Conservation (phyloP, 2,329 filamentous ascomycete genomes). For the Aspergillus pseudoglaucus region DNA sequence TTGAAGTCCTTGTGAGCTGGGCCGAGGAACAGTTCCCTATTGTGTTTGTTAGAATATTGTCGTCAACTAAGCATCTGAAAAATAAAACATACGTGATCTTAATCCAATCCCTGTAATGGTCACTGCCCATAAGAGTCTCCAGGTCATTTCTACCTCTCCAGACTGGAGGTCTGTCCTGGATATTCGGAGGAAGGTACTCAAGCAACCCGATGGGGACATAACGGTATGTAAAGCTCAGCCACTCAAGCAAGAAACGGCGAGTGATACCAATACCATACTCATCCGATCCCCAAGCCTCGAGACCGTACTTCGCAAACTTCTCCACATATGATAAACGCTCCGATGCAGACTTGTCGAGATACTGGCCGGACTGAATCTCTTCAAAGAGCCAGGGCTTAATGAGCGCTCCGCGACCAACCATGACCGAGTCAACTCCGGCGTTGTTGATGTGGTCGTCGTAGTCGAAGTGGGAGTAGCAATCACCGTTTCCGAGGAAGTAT, state of each 20-base stretch:
- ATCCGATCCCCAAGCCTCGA: conserved; percentile 93
- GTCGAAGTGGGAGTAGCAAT: conserved; percentile 88
- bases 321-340: conserved; percentile 83
- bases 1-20: conserved; percentile 84
- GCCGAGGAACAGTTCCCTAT: conserved; percentile 94
- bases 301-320: conserved; percentile 81
- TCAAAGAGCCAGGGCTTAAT: conserved; percentile 99
- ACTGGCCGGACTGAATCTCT: conserved; percentile 85
- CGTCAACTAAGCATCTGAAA: conserved; percentile 5
- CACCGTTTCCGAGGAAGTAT: conserved; percentile 93
- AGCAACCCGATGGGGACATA: conserved; percentile 87
- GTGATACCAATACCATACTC: conserved; percentile 90
- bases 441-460: conserved; percentile 73
- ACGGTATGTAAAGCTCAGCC: conserved; percentile 85
- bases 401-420: conserved; percentile 92
- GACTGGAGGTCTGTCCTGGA: conserved; percentile 82
- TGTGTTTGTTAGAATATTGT: conserved; percentile 7
- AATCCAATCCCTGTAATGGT: conserved; percentile 95
- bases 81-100: conserved; percentile 73
- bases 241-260: conserved; percentile 86
- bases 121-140: conserved; percentile 85
- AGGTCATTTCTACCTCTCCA: conserved; percentile 81
- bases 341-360: conserved; percentile 86
- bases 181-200: conserved; percentile 76
- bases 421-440: conserved; percentile 80